These are phyloP conservation scores for Kazachstania sp. DNA, from an alignment of 1,139 yeast genomes.

Conservation along the genomic window DNA sequence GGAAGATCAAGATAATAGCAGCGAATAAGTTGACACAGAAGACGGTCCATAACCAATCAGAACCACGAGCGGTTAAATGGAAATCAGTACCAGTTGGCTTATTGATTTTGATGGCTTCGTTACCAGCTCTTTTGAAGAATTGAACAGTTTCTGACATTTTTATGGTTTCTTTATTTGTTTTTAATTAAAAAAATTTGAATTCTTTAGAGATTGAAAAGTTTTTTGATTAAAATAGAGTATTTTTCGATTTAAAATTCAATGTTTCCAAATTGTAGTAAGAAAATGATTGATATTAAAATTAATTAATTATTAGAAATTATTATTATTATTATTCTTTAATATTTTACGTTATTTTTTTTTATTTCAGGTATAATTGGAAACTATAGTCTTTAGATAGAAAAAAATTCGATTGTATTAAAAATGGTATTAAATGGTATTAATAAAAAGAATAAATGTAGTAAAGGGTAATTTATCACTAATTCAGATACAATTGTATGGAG, in stretches of 20 bases:
- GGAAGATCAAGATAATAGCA: slow-evolving; percentile 40
- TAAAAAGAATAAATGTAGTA: neutral
- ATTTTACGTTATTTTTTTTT: neutral
- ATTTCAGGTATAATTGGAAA: neutral
- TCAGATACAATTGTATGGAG: slow-evolving; percentile 2
- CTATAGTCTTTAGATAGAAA: too few relatives aligned
- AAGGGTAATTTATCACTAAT: neutral
- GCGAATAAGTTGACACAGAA: slow-evolving; percentile 32
- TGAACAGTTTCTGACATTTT: slow-evolving; percentile 10
- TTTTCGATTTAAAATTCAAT: too few relatives aligned
- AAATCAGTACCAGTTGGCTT: slow-evolving; percentile 18
- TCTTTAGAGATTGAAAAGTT: neutral
- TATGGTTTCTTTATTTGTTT: neutral
- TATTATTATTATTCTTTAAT: neutral
- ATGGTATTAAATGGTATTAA: neutral
- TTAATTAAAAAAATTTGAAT: neutral
- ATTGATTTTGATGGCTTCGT: slow-evolving; percentile 16
- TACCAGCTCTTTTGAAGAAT: slow-evolving; percentile 18
- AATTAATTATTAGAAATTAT: slow-evolving; percentile 2
- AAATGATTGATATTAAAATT: neutral
- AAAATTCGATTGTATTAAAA: neutral
- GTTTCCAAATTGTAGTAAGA: slow-evolving; percentile 1
- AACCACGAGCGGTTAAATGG: slow-evolving; percentile 19
- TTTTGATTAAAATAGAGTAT: neutral
- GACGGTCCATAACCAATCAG: slow-evolving; percentile 29